Evolutionary conservation across 805 yeast genomes (phyloP).

Genomic region (Isabelozyma pseudorhagii): DNA sequence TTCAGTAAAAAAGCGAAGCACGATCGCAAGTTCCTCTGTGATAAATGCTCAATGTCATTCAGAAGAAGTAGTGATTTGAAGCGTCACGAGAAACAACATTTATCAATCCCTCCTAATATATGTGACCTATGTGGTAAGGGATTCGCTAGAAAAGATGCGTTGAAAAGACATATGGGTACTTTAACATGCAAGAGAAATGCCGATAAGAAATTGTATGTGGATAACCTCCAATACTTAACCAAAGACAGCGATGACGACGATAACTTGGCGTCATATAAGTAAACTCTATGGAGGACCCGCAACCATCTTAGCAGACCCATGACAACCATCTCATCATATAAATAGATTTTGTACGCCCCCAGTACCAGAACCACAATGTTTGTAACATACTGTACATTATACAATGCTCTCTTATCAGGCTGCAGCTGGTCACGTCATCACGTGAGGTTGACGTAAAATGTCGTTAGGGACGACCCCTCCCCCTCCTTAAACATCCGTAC

Average conservation of each 20-base stretch:
- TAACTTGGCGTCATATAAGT: background rate
- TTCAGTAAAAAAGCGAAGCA: constrained; percentile 2
- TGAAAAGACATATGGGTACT: constrained; percentile 73
- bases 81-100: constrained; percentile 74
- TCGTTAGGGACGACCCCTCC: background rate
- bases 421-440: background rate
- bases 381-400: background rate
- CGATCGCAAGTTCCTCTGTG: constrained; percentile 50
- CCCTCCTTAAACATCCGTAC: background rate
- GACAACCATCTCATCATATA: too few species aligned
- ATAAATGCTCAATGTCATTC: constrained; percentile 59
- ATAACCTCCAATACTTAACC: constrained; percentile 26
- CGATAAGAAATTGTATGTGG: constrained; percentile 42
- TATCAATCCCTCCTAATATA: constrained; percentile 67
- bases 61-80: constrained; percentile 67
- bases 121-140: constrained; percentile 79
- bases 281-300: too few species aligned
- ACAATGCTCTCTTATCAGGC: background rate
- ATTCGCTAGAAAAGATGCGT: constrained; percentile 79
- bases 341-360: too few species aligned
- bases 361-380: too few species aligned
- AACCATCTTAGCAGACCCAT: too few species aligned
- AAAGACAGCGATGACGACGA: background rate
- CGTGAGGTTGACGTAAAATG: background rate
- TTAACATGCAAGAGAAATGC: constrained; percentile 73